These are phyloP conservation scores for Teunomyces gatunensis DNA, from an alignment of 805 yeast species.

Conservation along the genomic window DNA sequence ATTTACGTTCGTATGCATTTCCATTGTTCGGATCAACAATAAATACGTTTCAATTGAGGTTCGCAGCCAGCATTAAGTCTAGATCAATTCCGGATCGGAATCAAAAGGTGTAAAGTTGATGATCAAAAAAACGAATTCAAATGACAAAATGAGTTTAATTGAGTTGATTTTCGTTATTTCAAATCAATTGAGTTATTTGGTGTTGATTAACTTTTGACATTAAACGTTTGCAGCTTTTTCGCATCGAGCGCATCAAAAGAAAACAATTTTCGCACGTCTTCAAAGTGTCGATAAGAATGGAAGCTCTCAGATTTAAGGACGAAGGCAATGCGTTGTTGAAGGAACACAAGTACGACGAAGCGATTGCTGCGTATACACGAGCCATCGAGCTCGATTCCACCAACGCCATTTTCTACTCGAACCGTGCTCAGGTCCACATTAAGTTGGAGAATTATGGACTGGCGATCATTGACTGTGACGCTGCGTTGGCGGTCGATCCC, in stretches of 20 bases:
- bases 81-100: too few species aligned
- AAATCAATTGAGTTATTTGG: too few species aligned
- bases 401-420: constrained; percentile 66
- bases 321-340: constrained; percentile 75
- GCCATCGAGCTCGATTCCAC: constrained; percentile 66
- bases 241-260: neutral
- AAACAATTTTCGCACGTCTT: neutral
- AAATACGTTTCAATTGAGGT: too few species aligned
- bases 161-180: too few species aligned
- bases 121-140: too few species aligned
- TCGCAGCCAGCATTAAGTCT: too few species aligned
- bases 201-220: too few species aligned
- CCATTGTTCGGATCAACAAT: too few species aligned
- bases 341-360: constrained; percentile 58
- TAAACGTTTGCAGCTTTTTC: too few species aligned
- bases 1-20: too few species aligned
- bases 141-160: too few species aligned
- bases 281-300: neutral
- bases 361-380: constrained; percentile 65
- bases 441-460: constrained; percentile 83
- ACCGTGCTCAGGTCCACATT: constrained; percentile 87
- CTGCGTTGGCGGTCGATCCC: constrained; percentile 66
- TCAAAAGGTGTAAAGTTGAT: too few species aligned
- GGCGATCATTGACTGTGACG: constrained; percentile 75
- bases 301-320: constrained; percentile 55